Conservation (phyloP, 2,329 filamentous ascomycete genomes). For the Simplicillium sp. region DNA sequence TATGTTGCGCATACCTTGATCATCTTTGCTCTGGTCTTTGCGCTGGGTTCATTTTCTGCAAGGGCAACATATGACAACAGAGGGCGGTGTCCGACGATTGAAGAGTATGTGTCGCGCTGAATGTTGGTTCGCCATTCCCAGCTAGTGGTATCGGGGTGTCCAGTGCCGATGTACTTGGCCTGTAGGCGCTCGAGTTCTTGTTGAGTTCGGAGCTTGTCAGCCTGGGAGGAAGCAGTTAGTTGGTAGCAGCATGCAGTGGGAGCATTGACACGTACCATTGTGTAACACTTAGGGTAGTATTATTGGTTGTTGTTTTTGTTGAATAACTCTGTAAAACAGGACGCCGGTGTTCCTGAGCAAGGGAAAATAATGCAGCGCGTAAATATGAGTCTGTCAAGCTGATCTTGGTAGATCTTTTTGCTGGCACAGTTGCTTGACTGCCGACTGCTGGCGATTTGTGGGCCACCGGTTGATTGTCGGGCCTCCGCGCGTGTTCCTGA, state of each 20-base stretch:
- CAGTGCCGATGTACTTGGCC: slow-evolving; percentile 90
- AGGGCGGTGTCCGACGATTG: slow-evolving; percentile 81
- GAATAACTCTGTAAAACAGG: too few species aligned
- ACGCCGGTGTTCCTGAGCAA: too few species aligned
- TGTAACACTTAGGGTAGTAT: slow-evolving; percentile 1
- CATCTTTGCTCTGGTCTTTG: slow-evolving; percentile 70
- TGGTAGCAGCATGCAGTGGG: not conserved
- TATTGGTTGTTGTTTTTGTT: too few species aligned
- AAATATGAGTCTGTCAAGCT: too few species aligned
- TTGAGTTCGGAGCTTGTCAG: slow-evolving; percentile 94
- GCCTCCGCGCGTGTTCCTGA: not conserved
- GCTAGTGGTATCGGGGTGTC: slow-evolving; percentile 91
- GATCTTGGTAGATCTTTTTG: too few species aligned
- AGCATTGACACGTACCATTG: slow-evolving; percentile 13
- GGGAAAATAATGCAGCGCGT: too few species aligned
- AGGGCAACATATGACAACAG: slow-evolving; percentile 83
- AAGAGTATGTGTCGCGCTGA: slow-evolving; percentile 83
- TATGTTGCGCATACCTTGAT: slow-evolving; percentile 50
- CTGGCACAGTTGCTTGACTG: too few species aligned
- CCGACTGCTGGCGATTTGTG: too few species aligned
- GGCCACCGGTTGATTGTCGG: not conserved
- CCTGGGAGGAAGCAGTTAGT: slow-evolving; percentile 35
- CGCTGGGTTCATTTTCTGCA: slow-evolving; percentile 74
- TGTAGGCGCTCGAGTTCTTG: slow-evolving; percentile 97
- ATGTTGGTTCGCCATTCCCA: slow-evolving; percentile 98